Evolutionary conservation across 805 yeast genomes (phyloP), one percentile per base, ranked within the genome.

Genomic region (Metschnikowia lochheadii): DNA sequence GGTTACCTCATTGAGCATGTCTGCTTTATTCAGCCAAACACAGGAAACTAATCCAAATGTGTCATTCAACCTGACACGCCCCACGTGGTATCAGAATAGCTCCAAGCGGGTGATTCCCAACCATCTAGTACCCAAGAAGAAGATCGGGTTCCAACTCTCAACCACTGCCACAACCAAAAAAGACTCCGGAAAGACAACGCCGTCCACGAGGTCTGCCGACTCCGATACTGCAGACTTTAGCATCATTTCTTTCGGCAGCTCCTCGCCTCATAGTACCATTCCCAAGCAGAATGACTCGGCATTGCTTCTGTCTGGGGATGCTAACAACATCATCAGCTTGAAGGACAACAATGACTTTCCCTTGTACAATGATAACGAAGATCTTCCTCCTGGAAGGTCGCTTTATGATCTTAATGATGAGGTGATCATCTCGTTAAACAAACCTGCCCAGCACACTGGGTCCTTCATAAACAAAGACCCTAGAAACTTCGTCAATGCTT

Each of bases 341-440:
- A 41, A 57, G n/a, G 59, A 53, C 34, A 55, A 53, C 39, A 74
- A 66, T 40, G 74, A 69, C 43, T 56, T 66, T 11, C 59, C 59
- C 15, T 48, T 57, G 39, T 62, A 61, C 49, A 60, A 59, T 29
- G 61, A 61, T 41, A 67, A 66, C 42, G 76, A 69, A 35, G 82
- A 78, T 51, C 53, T 68, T 34, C 84, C 83, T 10, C 85, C 84
- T 0, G 60, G 70, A 5, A 64, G 74, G 51, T 79, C 84, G 3
- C 66, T 80, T 23, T 76, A 72, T 53, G 85, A 80, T 55, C 67
- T 78, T 49, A 71, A 68, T 43, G 74, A 74, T 43, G 77, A 75
- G 46, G 72, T 75, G 6, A 67, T 72, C 31, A 62, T 69, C 13
- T 63, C 72, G 5, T 60, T 67, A 43, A 66, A 65, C 44, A 67